Evolutionary conservation across 441 rosid genomes (phyloP).

Genomic region (Lepidium campestre): DNA sequence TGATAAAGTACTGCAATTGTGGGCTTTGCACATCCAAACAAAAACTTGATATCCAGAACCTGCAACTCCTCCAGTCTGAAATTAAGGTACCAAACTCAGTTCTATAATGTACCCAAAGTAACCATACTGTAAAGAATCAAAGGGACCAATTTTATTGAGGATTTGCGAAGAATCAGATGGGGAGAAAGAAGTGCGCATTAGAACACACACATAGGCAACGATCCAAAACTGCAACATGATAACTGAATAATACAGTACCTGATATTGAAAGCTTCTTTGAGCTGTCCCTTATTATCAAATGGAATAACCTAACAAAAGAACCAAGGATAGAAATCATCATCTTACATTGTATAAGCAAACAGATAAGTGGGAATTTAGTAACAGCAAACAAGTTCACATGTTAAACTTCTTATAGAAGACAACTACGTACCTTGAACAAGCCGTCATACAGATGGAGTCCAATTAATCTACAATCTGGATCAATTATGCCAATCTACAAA

Average conservation of each 20-base stretch:
- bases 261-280: constrained; percentile 95
- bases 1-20: constrained; percentile 94
- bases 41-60: constrained; percentile 95
- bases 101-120: not conserved
- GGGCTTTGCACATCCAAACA: constrained; percentile 92
- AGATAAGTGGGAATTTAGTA: not conserved
- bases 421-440: constrained; percentile 67
- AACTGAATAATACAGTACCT: constrained; percentile 40
- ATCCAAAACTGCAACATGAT: not conserved
- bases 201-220: not conserved
- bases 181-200: not conserved
- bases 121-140: not conserved
- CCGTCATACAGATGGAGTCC: constrained; percentile 98
- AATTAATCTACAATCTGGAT: constrained; percentile 93
- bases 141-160: not conserved
- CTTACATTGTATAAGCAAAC: not conserved
- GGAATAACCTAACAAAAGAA: constrained; percentile 74
- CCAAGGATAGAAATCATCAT: constrained; percentile 5
- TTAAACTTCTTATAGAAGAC: not conserved
- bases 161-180: not conserved
- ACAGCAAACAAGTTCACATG: not conserved
- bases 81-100: constrained; percentile 13
- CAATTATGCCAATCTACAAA: constrained; percentile 82
- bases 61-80: constrained; percentile 95
- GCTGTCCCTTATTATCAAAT: constrained; percentile 94